A percentile compares a stretch with the other conserved stretches of the same genome.
Conservation (phyloP, 73 alveolate species). For the Paramecium primaurelia region DNA sequence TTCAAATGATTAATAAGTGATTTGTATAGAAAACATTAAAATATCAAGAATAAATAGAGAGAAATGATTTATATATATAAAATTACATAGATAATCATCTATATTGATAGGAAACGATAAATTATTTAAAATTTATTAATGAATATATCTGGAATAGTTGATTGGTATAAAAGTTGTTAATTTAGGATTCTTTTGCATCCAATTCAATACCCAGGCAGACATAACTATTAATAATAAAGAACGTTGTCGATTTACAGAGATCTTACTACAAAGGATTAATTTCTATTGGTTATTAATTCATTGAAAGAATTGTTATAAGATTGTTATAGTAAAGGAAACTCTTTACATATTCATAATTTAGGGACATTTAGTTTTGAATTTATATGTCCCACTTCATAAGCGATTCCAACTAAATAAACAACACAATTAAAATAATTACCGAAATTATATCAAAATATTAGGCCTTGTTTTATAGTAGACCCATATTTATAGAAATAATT, state of each 20-base stretch:
- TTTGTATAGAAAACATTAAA: neutral
- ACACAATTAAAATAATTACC: neutral
- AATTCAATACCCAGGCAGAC: conserved; percentile 30
- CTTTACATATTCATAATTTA: neutral
- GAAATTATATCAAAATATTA: neutral
- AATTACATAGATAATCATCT: neutral
- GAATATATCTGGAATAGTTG: neutral
- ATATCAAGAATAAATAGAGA: neutral
- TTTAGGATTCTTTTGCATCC: conserved; percentile 24
- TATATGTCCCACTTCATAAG: neutral
- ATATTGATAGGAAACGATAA: neutral
- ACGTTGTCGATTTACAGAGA: neutral
- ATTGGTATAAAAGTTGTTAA: neutral
- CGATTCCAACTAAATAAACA: neutral
- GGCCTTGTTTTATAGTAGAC: neutral
- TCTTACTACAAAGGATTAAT: neutral
- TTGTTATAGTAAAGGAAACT: neutral
- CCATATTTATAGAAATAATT: neutral
- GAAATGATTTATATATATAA: neutral
- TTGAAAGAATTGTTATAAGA: neutral
- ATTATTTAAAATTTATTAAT: neutral
- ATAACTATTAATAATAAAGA: neutral
- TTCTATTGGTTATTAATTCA: neutral
- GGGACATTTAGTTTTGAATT: conserved; percentile 24
- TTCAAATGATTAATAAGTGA: too few species aligned